These are phyloP conservation scores for Phaffomyces antillensis DNA, from an alignment of 805 yeast genomes.

Conservation along the genomic window DNA sequence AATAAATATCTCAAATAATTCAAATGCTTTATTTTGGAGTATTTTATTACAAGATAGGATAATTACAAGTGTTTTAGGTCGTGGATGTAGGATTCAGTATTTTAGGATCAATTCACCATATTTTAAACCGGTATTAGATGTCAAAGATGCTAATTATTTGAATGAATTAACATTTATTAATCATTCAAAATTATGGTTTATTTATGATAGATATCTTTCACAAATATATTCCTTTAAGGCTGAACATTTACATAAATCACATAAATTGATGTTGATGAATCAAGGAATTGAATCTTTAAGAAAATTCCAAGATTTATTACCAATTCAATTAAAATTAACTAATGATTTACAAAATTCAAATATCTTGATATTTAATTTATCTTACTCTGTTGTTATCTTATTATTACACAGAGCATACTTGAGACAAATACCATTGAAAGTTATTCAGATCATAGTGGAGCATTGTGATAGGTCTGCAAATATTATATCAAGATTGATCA, in stretches of 20 bases:
- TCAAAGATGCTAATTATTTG: conserved; percentile 13
- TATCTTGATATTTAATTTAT: conserved; percentile 23
- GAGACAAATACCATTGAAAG: conserved; percentile 23
- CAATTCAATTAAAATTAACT: conserved; percentile 12
- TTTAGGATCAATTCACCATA: conserved; percentile 27
- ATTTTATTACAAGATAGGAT: conserved; percentile 27
- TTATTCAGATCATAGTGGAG: conserved; percentile 19
- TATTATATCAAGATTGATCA: conserved; percentile 15
- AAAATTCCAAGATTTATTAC: conserved; percentile 20
- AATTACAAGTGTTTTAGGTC: conserved; percentile 27
- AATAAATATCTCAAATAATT: conserved; percentile 4
- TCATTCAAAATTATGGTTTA: conserved; percentile 24
- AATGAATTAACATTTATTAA: conserved; percentile 23
- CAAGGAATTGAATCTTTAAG: conserved; percentile 24
- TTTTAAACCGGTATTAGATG: conserved; percentile 15
- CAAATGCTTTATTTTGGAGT: conserved; percentile 23
- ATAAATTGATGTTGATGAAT: conserved; percentile 22
- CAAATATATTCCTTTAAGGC: conserved; percentile 30
- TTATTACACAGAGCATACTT: conserved; percentile 27
- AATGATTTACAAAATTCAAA: conserved; percentile 14
- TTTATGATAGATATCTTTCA: conserved; percentile 24
- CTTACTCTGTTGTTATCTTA: conserved; percentile 23
- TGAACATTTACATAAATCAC: conserved; percentile 27
- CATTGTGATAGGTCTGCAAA: conserved; percentile 21
- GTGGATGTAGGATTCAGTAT: conserved; percentile 29